These are phyloP conservation scores for Hyaloscypha hepaticicola DNA, from an alignment of 495 filamentous ascomycete species.

Conservation along the genomic window DNA sequence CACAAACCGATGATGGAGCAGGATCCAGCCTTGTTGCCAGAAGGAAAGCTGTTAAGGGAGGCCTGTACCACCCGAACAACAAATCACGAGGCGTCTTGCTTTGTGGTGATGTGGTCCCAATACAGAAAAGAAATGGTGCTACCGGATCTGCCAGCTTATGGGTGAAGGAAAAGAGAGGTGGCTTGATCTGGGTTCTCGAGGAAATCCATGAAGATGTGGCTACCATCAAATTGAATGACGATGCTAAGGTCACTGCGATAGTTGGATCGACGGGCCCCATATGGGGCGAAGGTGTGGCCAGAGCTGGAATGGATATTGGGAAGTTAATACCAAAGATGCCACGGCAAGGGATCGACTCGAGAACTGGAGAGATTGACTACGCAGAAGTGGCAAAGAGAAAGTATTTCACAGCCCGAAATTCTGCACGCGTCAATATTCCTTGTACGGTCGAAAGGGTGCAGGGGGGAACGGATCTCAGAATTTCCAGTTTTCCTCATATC, in stretches of 20 bases:
- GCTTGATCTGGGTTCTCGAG: slow-evolving; percentile 95
- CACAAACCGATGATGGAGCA: slow-evolving; percentile 74
- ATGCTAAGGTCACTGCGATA: slow-evolving; percentile 65
- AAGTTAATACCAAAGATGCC: slow-evolving; percentile 79
- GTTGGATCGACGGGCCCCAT: slow-evolving; percentile 71
- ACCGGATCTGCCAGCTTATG: slow-evolving; percentile 91
- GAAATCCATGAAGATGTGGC: slow-evolving; percentile 96
- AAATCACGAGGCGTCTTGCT: slow-evolving; percentile 89
- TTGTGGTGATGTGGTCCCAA: slow-evolving; percentile 96
- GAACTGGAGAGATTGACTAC: slow-evolving; percentile 68
- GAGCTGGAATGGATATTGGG: slow-evolving; percentile 67
- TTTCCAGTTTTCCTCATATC: slow-evolving; percentile 95
- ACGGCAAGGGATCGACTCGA: slow-evolving; percentile 60
- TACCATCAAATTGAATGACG: slow-evolving; percentile 66
- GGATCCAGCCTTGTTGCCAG: slow-evolving; percentile 55
- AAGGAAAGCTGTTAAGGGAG: slow-evolving; percentile 45
- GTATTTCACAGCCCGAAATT: slow-evolving; percentile 78
- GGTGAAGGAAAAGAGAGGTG: slow-evolving; percentile 95
- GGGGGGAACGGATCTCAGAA: slow-evolving; percentile 63
- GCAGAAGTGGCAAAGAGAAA: slow-evolving; percentile 64
- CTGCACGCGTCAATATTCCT: slow-evolving; percentile 73
- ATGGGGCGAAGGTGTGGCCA: slow-evolving; percentile 70
- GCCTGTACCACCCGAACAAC: slow-evolving; percentile 57
- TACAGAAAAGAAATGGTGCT: slow-evolving; percentile 88
- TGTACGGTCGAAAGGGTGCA: slow-evolving; percentile 68